These are phyloP conservation scores for Cordyceps fumosorosea DNA, from an alignment of 2,329 filamentous ascomycete genomes.

Conservation along the genomic window DNA sequence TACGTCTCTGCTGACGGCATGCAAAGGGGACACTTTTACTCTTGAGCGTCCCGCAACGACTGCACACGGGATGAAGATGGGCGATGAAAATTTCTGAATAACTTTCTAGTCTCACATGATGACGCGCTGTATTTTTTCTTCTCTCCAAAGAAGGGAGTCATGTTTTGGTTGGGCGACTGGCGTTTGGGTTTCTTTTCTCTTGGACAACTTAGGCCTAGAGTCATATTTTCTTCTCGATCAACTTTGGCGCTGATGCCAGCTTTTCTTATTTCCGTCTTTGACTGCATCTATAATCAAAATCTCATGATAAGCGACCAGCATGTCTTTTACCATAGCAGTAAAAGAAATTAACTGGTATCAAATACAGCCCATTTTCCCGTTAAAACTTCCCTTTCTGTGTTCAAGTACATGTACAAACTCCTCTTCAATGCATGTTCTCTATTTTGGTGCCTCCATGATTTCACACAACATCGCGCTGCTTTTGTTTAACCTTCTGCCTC, in stretches of 20 bases:
- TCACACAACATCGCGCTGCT: too few relatives aligned
- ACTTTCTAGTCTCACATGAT: background rate
- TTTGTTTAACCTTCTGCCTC: constrained; percentile 60
- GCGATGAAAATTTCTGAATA: background rate
- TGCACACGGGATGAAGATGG: background rate
- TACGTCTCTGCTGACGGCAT: constrained; percentile 49
- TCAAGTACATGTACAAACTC: constrained; percentile 6
- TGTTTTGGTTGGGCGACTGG: constrained; percentile 2
- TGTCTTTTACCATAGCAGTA: background rate
- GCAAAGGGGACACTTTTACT: constrained; percentile 54
- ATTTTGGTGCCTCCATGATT: background rate
- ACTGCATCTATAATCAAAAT: constrained; percentile 1
- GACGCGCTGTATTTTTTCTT: constrained; percentile 1
- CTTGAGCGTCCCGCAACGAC: constrained; percentile 25
- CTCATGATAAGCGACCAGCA: background rate
- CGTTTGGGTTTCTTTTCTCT: constrained; percentile 1
- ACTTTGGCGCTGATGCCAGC: background rate
- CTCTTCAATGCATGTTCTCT: background rate
- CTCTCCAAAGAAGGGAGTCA: background rate
- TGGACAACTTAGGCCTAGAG: background rate
- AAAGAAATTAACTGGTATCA: background rate
- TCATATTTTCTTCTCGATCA: background rate
- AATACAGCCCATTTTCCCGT: background rate
- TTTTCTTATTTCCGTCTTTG: background rate
- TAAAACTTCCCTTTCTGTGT: background rate